Evolutionary conservation across 2,329 filamentous ascomycete species (phyloP).

Genomic region (Periconia sp.): DNA sequence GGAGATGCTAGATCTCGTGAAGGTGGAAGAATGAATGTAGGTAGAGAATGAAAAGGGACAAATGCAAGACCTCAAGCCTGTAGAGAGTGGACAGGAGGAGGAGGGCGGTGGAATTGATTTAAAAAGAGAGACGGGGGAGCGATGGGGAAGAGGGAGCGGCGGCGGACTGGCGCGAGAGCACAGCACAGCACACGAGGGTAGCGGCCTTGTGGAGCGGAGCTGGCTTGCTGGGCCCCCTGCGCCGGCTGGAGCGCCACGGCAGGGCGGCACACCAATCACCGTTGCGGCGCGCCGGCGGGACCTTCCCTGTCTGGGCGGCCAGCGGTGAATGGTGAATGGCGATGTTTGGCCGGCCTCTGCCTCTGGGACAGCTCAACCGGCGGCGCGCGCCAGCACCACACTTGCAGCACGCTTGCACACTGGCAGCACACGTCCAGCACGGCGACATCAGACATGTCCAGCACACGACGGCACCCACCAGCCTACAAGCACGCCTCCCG

Average conservation of each 20-base stretch:
- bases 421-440: too few relatives aligned
- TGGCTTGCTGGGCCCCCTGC: background rate
- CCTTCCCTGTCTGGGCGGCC: too few relatives aligned
- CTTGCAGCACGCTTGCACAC: too few relatives aligned
- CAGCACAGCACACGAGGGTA: constrained; percentile 4
- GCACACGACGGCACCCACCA: too few relatives aligned
- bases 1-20: constrained; percentile 43
- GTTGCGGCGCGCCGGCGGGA: constrained; percentile 11
- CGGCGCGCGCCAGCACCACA: too few relatives aligned
- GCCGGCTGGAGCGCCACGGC: constrained; percentile 3
- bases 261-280: constrained; percentile 1
- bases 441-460: too few relatives aligned
- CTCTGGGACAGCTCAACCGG: too few relatives aligned
- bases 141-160: constrained; percentile 18
- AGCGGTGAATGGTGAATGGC: too few relatives aligned
- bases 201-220: background rate
- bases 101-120: constrained; percentile 24
- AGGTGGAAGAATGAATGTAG: constrained; percentile 26
- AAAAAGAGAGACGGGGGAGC: constrained; percentile 26
- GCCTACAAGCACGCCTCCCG: too few relatives aligned
- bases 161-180: constrained; percentile 10
- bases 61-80: constrained; percentile 47
- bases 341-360: too few relatives aligned
- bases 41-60: constrained; percentile 35
- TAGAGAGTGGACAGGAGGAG: constrained; percentile 44